Evolutionary conservation across 2,329 filamentous ascomycete genomes (phyloP), one percentile per base, ranked within the genome.

Genomic region (Paraphaeosphaeria minitans): DNA sequence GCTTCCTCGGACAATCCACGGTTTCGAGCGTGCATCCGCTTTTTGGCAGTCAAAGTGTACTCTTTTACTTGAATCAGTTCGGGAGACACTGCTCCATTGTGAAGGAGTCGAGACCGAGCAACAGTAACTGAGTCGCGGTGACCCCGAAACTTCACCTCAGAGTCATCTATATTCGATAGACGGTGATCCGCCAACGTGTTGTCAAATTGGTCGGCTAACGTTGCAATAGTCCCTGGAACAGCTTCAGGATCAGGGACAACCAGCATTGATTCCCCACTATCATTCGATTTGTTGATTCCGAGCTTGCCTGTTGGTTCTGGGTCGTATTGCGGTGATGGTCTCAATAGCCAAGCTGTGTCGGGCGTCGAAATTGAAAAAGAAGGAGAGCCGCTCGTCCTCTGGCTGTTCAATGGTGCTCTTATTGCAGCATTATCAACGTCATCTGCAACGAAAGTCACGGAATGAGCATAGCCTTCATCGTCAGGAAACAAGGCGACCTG

Each of bases 111-210:
- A 7, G 64, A 63, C 29, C 67, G 68, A 6, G 71, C 69, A n/a
- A 75, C 57, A 1, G 69, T 61, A 0, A 75, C 60, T 0, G 74
- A 76, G 50, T 76, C 71, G 24, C 71, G 68, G 56, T 76, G 74
- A 21, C 65, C 66, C 3, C 69, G 65, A 24, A 76, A 76, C 16
- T 58, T 66, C 1, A 64, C 22, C 2, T 74, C 67, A 14, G 57
- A 52, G 10, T 73, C 70, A 3, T 75, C 71, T 13, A 75, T 39
- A 21, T 72, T 72, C 0, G 72, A 75, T 7, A 74, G 61, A 48
- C 63, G 65, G 4, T 65, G 66, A 31, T 56, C 12, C 5, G 48
- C 31, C 2, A 51, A 53, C 1, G 58, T 27, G 24, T 53, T 53
- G 6, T 54, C 60, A 3, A 45, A 46, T 14, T 49, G 56, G 22